Conservation (phyloP, 1,139 yeast species). For the Torulaspora globosa region DNA sequence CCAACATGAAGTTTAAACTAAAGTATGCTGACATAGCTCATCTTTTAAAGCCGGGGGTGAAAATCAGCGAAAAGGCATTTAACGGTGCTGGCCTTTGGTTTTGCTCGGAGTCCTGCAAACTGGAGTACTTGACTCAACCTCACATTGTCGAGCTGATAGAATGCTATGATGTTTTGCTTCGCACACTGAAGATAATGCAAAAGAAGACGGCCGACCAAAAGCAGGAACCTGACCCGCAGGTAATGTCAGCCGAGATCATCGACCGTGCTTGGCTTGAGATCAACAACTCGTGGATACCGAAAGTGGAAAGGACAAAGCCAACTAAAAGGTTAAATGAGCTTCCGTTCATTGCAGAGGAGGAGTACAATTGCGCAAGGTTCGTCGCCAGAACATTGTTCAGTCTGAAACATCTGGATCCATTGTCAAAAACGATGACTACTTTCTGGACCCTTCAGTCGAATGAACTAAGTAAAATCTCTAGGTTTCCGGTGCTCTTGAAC, state of each 20-base stretch:
- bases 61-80: conserved; percentile 21
- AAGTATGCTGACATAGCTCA: conserved; percentile 13
- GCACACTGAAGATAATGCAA: conserved; percentile 33
- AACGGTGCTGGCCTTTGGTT: conserved; percentile 50
- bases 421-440: conserved; percentile 8
- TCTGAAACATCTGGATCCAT: conserved; percentile 14
- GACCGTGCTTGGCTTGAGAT: conserved; percentile 33
- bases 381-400: conserved; percentile 34
- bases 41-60: background rate
- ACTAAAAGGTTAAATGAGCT: conserved; percentile 26
- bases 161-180: conserved; percentile 32
- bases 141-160: conserved; percentile 32
- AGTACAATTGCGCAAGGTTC: conserved; percentile 41
- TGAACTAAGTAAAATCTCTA: conserved; percentile 47
- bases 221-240: conserved; percentile 14
- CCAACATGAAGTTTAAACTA: conserved; percentile 43
- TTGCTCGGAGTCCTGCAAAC: conserved; percentile 48
- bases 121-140: conserved; percentile 37
- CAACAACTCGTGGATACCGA: conserved; percentile 40
- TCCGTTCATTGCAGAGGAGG: conserved; percentile 40
- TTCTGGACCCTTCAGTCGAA: conserved; percentile 53
- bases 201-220: conserved; percentile 17
- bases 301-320: conserved; percentile 30
- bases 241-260: conserved; percentile 18
- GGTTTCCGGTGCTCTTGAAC: conserved; percentile 49